Percentiles rank a stretch among this genome's conserved stretches.
phyloP scores from a whole-genome alignment of 345 rosid genomes.

The Linum usitatissimum region DNA sequence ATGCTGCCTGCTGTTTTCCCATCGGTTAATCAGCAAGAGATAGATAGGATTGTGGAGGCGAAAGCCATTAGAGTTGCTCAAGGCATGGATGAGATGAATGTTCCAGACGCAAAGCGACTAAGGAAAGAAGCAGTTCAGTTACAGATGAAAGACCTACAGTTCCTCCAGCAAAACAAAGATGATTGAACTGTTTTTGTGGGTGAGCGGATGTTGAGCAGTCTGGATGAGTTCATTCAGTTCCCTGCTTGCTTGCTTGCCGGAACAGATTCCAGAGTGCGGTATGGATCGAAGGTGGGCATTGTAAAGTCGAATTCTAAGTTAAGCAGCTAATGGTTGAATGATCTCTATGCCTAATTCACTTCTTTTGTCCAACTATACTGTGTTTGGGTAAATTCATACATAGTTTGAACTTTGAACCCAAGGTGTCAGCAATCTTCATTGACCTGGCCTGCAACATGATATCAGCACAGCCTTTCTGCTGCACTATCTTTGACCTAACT shows the following conservation, averaged over 20 bases:
- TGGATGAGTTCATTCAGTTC: neutral
- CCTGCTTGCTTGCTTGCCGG: neutral
- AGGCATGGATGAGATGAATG: conserved; percentile 35
- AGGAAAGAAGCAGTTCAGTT: conserved; percentile 60
- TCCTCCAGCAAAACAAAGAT: conserved; percentile 64
- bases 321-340: too few species aligned
- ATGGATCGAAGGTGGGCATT: too few species aligned
- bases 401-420: too few species aligned
- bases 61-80: conserved; percentile 54
- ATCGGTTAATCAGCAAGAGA: conserved; percentile 36
- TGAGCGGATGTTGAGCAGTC: neutral
- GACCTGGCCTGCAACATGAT: too few species aligned
- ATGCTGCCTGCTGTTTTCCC: conserved; percentile 74
- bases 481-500: too few species aligned
- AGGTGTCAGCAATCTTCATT: too few species aligned
- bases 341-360: too few species aligned
- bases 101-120: conserved; percentile 42
- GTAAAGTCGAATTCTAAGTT: too few species aligned
- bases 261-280: neutral
- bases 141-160: conserved; percentile 94
- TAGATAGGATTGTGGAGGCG: conserved; percentile 49
- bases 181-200: conserved; percentile 11
- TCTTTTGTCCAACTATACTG: too few species aligned
- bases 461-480: too few species aligned
- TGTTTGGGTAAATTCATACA: too few species aligned